Percentiles rank a stretch among this genome's conserved stretches.
phyloP scores from a whole-genome alignment of 1,139 yeast species.

The Candida sanyaensis region DNA sequence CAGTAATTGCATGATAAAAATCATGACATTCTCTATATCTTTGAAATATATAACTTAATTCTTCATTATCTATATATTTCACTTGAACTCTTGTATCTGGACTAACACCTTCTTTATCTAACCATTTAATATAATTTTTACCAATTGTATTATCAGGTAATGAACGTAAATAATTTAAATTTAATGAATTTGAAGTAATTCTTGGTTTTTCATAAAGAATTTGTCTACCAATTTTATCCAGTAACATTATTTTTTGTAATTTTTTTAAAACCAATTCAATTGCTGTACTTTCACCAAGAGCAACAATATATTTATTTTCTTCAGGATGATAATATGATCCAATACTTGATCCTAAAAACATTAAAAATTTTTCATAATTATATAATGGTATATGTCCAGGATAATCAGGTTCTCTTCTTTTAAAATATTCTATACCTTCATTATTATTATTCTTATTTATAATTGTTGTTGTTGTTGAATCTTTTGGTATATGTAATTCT shows the following conservation, averaged over 20 bases:
- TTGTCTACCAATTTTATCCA: constrained; percentile 73
- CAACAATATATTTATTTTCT: constrained; percentile 80
- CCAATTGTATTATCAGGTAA: constrained; percentile 81
- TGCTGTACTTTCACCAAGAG: constrained; percentile 92
- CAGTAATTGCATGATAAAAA: constrained; percentile 90
- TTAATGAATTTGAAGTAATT: constrained; percentile 71
- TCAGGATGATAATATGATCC: constrained; percentile 86
- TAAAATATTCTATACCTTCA: constrained; percentile 24
- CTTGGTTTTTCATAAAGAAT: constrained; percentile 80
- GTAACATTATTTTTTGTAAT: constrained; percentile 72
- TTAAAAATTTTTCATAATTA: constrained; percentile 57
- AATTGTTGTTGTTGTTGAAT: constrained; percentile 21
- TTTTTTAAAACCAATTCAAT: constrained; percentile 62
- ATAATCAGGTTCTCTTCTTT: constrained; percentile 53
- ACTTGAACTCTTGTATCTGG: constrained; percentile 95
- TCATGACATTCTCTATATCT: constrained; percentile 97
- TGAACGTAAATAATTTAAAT: constrained; percentile 58
- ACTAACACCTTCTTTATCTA: constrained; percentile 82
- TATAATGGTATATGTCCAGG: constrained; percentile 83
- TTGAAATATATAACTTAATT: constrained; percentile 87
- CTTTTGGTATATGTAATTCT: constrained; percentile 43
- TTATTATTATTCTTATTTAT: constrained; percentile 21
- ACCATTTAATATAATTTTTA: constrained; percentile 74
- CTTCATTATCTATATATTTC: constrained; percentile 83
- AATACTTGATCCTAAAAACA: constrained; percentile 76